These are phyloP conservation scores for Metschnikowia kofuensis DNA, from an alignment of 805 yeast genomes.

Conservation along the genomic window DNA sequence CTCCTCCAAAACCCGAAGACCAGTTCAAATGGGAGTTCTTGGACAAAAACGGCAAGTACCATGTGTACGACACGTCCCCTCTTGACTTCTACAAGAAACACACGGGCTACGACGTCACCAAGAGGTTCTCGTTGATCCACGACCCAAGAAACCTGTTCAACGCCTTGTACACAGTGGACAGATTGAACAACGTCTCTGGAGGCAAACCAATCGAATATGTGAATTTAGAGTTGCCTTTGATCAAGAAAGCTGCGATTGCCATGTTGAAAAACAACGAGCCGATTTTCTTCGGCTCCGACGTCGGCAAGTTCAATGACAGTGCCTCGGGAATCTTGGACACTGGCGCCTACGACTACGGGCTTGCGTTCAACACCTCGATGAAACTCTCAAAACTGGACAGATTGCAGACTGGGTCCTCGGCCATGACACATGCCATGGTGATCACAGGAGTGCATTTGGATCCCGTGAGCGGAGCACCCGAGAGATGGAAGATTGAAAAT, in stretches of 20 bases:
- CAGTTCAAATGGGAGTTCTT: constrained; percentile 70
- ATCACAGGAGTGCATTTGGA: constrained; percentile 79
- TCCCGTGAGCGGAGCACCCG: constrained; percentile 36
- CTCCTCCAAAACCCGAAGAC: constrained; percentile 73
- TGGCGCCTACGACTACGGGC: constrained; percentile 62
- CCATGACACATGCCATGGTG: constrained; percentile 91
- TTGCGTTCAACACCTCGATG: constrained; percentile 51
- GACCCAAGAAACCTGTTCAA: constrained; percentile 78
- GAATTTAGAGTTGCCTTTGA: constrained; percentile 57
- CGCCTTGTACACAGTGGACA: constrained; percentile 64
- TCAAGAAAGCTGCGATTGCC: constrained; percentile 61
- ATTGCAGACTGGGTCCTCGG: constrained; percentile 64
- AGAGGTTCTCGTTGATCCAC: constrained; percentile 65
- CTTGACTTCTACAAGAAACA: constrained; percentile 56
- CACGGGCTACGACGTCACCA: constrained; percentile 49
- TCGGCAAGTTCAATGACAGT: constrained; percentile 71
- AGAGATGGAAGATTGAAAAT: constrained; percentile 45
- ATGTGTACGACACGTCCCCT: constrained; percentile 59
- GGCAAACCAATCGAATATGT: constrained; percentile 71
- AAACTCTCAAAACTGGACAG: constrained; percentile 63
- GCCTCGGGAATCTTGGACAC: constrained; percentile 70
- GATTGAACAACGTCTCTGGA: constrained; percentile 69
- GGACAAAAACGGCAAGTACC: constrained; percentile 65
- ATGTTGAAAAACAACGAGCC: constrained; percentile 73
- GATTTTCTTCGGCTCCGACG: constrained; percentile 85